phyloP scores from a whole-genome alignment of 2,329 filamentous ascomycete genomes.

The Fusarium graminum region DNA sequence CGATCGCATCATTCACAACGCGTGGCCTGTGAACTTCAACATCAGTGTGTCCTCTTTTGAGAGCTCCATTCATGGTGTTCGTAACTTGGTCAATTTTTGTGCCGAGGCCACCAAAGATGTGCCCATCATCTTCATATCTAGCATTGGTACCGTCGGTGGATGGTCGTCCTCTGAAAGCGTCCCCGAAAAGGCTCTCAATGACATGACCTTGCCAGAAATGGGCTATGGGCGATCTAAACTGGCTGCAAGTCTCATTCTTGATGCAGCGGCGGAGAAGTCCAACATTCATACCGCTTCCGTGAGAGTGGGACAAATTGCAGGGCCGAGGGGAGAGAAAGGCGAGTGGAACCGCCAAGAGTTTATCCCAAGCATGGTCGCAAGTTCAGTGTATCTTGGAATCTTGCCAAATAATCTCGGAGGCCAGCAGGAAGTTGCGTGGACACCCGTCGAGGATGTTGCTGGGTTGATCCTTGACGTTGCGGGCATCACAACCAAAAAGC shows the following conservation, averaged over 20 bases:
- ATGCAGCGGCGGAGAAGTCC: neutral
- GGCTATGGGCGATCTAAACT: conserved; percentile 11
- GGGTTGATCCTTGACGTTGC: conserved; percentile 1
- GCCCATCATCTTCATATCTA: neutral
- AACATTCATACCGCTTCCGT: accelerated
- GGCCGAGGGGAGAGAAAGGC: neutral
- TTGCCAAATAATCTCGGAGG: neutral
- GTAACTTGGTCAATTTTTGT: conserved; percentile 1
- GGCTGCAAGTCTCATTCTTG: neutral
- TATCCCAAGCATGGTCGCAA: conserved; percentile 14
- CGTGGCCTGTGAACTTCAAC: conserved; percentile 26
- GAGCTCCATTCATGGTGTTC: neutral
- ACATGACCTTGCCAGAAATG: neutral
- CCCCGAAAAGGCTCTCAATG: neutral
- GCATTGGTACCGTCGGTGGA: neutral
- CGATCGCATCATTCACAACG: conserved; percentile 17
- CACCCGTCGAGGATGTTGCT: neutral
- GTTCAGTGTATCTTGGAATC: conserved; percentile 10
- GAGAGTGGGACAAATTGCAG: conserved; percentile 19
- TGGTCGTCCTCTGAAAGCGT: neutral
- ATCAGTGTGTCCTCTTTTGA: conserved; percentile 17
- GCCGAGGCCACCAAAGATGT: neutral
- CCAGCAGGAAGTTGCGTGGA: conserved; percentile 2
- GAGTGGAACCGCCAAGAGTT: conserved; percentile 18
- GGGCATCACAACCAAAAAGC: neutral